phyloP scores from a whole-genome alignment of 768 basidiomycete species.

The Leccinum arenicola region DNA sequence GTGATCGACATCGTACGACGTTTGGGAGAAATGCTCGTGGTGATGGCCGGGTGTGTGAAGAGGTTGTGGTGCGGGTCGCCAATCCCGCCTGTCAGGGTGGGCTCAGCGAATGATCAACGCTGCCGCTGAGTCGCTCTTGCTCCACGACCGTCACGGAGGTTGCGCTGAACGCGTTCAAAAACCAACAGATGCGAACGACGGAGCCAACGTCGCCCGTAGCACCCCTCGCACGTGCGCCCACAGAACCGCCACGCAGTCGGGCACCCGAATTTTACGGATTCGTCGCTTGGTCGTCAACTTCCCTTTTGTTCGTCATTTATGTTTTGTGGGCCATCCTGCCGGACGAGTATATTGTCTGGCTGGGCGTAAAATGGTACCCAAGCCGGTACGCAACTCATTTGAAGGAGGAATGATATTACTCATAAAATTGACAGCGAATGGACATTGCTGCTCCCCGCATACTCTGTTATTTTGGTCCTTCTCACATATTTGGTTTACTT shows the following conservation, averaged over 20 bases:
- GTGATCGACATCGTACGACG: conserved; percentile 26
- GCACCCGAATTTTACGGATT: conserved; percentile 91
- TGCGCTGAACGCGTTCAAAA: conserved; percentile 13
- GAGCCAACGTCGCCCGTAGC: conserved; percentile 44
- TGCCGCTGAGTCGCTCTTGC: conserved; percentile 4
- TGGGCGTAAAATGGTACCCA: conserved; percentile 86
- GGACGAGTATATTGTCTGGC: conserved; percentile 59
- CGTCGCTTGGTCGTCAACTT: conserved; percentile 79
- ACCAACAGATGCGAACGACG: conserved; percentile 8
- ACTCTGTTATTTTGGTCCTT: conserved; percentile 65
- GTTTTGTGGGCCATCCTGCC: conserved; percentile 81
- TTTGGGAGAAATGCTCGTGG: neutral
- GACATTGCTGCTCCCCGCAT: conserved; percentile 79
- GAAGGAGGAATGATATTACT: neutral
- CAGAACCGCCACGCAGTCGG: conserved; percentile 49
- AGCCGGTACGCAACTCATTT: conserved; percentile 51
- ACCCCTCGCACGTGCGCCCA: conserved; percentile 43
- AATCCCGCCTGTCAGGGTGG: conserved; percentile 6
- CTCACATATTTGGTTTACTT: conserved; percentile 78
- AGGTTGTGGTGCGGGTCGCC: neutral
- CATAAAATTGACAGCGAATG: conserved; percentile 61
- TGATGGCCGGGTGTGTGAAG: neutral
- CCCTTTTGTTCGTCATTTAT: conserved; percentile 65
- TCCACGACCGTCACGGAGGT: conserved; percentile 19
- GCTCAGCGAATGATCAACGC: conserved; percentile 11